Evolutionary conservation across 768 basidiomycete genomes (phyloP).

Genomic region (Lentinus tigrinus): DNA sequence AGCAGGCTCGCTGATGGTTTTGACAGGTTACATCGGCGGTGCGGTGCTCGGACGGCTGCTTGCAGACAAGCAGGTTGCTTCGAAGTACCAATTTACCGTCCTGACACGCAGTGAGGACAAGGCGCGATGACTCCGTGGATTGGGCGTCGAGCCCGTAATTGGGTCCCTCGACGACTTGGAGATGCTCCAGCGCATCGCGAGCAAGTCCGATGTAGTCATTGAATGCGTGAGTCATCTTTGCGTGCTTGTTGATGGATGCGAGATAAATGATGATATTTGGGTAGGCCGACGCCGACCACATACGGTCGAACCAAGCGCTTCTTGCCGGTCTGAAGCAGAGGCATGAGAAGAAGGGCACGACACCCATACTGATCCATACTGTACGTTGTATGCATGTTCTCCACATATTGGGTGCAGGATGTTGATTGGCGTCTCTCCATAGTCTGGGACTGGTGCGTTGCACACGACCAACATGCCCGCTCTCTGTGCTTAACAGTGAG

Average conservation of each 20-base stretch:
- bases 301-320: constrained; percentile 41
- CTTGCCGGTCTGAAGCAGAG: constrained; percentile 50
- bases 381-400: constrained; percentile 35
- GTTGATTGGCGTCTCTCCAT: background rate
- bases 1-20: background rate
- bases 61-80: constrained; percentile 23
- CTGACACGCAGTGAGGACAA: constrained; percentile 44
- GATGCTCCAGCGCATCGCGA: background rate
- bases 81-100: constrained; percentile 39
- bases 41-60: constrained; percentile 49
- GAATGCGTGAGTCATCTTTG: background rate
- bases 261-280: constrained; percentile 26
- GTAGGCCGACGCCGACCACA: constrained; percentile 45
- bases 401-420: background rate
- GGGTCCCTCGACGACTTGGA: background rate
- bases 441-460: background rate
- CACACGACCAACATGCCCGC: too few species aligned
- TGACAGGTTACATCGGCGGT: constrained; percentile 55
- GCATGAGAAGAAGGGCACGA: constrained; percentile 36
- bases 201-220: background rate
- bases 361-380: constrained; percentile 39
- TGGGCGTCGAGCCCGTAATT: background rate
- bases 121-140: constrained; percentile 2
- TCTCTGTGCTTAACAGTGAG: too few species aligned
- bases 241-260: background rate